Evolutionary conservation across 306 rosid genomes (phyloP), one percentile per base, ranked within the genome.

Genomic region (Cyamopsis tetragonoloba): DNA sequence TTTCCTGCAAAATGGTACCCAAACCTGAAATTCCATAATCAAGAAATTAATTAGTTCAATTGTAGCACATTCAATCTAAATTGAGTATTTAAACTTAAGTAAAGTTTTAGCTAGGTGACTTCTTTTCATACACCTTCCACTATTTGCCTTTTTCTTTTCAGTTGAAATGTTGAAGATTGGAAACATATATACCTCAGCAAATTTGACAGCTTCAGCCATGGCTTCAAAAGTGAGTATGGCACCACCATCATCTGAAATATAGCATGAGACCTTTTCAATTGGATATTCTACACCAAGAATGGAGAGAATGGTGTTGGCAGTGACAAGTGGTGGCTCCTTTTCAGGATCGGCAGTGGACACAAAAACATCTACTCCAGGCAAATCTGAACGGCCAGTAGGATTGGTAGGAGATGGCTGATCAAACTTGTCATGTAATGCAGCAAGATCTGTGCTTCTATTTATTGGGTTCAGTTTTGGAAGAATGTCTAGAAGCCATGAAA

Each of bases 191-290:
- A 91, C 95, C 95, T 91, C 95, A 0, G 92, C 88, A 84, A 88
- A 91, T 67, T 76, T 77, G 41, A 84, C 87, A 71, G 92, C 89
- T 82, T 86, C 95, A 4, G 89, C 95, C 96, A 90, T 90, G 65
- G 96, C 92, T 76, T 90, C 95, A 70, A 90, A 90, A 1, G 88
- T 85, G 67, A 91, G 90, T 19, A 91, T 84, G 75, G 97, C 88
- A 28, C 97, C 97, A n/a, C 97, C 97, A 57, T 91, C 97, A 76
- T 91, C 97, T 3, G 95, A 91, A 48, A 91, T 84, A 50, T 91
- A 91, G 81, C 74, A 77, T 0, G 92, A 49, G 2, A 88, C 23
- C 76, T 88, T 91, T 77, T 91, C 97, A 14, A 84, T 63, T 0
- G 95, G 97, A 61, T 84, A 91, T 2, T 91, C 87, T 3, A 57